phyloP scores from a whole-genome alignment of 192 early-diverging fungal species.

The Gryganskiella cystojenkinii region DNA sequence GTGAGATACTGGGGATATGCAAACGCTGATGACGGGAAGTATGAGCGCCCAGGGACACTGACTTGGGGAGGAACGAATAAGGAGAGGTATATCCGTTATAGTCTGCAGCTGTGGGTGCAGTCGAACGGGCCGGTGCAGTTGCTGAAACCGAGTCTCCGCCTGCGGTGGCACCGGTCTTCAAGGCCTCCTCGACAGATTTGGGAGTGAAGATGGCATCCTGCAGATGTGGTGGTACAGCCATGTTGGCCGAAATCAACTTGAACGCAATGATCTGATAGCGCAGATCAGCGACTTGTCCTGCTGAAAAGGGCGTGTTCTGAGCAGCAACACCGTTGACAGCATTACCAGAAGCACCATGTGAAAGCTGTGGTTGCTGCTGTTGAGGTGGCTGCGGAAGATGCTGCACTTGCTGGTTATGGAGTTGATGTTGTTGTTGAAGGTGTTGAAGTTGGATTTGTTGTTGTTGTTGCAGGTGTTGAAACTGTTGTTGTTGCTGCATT shows the following conservation, averaged over 20 bases:
- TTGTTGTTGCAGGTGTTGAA: constrained; percentile 48
- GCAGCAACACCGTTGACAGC: constrained; percentile 17
- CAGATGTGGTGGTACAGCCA: constrained; percentile 78
- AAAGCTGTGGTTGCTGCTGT: no score
- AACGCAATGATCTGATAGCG: constrained; percentile 89
- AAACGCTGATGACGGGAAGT: constrained; percentile 74
- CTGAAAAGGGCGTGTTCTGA: constrained; percentile 57
- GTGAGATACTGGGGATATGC: constrained; percentile 78
- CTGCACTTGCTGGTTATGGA: no score
- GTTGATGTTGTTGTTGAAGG: constrained; percentile 50
- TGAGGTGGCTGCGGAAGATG: no score
- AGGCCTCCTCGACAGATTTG: constrained; percentile 48
- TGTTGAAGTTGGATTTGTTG: constrained; percentile 55
- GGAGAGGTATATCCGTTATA: constrained; percentile 68
- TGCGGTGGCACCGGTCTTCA: constrained; percentile 59
- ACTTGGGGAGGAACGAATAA: constrained; percentile 67
- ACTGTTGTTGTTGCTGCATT: constrained; percentile 60
- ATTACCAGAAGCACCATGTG: no score
- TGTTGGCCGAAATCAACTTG: constrained; percentile 82
- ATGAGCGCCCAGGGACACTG: constrained; percentile 59
- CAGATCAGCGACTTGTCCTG: constrained; percentile 74
- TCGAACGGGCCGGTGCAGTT: constrained; percentile 66
- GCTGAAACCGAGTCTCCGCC: constrained; percentile 60
- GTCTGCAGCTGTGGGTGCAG: constrained; percentile 47
- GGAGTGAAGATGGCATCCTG: constrained; percentile 76